A percentile compares a stretch with the other conserved stretches of the same genome.
Evolutionary conservation across 2,329 filamentous ascomycete genomes (phyloP).

Genomic region (Colletotrichum cuscutae): DNA sequence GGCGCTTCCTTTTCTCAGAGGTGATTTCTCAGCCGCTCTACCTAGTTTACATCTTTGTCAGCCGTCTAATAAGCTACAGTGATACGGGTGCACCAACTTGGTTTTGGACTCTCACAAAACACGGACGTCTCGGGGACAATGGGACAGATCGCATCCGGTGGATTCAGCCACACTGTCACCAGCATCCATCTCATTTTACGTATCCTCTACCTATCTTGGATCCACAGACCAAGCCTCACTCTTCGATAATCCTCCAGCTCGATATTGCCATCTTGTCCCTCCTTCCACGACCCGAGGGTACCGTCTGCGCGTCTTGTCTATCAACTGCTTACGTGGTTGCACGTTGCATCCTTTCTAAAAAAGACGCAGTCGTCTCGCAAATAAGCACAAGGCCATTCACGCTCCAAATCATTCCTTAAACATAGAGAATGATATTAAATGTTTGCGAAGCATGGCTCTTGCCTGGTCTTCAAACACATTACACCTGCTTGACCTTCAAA

Average conservation of each 20-base stretch:
- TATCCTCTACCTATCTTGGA: background rate
- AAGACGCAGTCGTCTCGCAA: background rate
- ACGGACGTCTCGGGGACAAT: slow-evolving; percentile 1
- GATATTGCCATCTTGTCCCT: slow-evolving; percentile 9
- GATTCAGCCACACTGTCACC: slow-evolving; percentile 22
- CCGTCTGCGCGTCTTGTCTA: slow-evolving; percentile 1
- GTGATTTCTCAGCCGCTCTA: slow-evolving; percentile 4
- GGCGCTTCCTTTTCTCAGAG: background rate
- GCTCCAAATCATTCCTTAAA: background rate
- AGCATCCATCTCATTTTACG: slow-evolving; percentile 6
- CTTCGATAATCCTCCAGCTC: slow-evolving; percentile 12
- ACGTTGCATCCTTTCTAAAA: background rate
- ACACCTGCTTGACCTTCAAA: slow-evolving; percentile 1
- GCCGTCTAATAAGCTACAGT: background rate
- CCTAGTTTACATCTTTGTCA: slow-evolving; percentile 15
- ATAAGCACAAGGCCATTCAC: background rate
- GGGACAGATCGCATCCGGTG: background rate
- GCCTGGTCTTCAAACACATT: background rate
- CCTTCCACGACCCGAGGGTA: slow-evolving; percentile 16
- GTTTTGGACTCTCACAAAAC: background rate
- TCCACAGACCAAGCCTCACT: slow-evolving; percentile 6
- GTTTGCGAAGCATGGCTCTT: background rate
- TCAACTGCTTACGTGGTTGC: background rate
- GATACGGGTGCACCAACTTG: background rate
- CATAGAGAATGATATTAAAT: background rate